Percentiles rank a stretch among this genome's conserved stretches.
Conservation (phyloP, 768 basidiomycete genomes). For the Hysterangium stoloniferum region DNA sequence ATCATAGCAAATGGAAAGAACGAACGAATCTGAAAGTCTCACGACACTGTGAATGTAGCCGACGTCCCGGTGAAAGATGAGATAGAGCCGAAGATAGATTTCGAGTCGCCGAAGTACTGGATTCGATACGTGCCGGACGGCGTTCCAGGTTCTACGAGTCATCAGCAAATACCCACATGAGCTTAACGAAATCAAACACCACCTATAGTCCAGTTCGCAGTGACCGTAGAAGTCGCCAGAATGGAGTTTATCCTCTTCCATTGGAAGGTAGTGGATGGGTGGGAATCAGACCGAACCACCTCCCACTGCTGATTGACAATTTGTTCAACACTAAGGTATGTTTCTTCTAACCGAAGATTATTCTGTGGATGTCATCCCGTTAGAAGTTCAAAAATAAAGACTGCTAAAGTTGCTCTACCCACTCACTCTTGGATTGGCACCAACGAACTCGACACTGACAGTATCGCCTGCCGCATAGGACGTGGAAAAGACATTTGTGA, state of each 20-base stretch:
- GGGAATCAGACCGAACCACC: conserved; percentile 62
- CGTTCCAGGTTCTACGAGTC: conserved; percentile 8
- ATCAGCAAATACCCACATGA: not conserved
- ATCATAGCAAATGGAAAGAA: conserved; percentile 23
- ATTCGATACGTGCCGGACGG: conserved; percentile 66
- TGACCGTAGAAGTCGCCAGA: conserved; percentile 3
- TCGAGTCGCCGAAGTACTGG: conserved; percentile 69
- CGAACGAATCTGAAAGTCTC: conserved; percentile 14
- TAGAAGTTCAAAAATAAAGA: not conserved
- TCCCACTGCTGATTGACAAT: conserved; percentile 41
- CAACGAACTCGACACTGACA: conserved; percentile 58
- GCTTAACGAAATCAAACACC: not conserved
- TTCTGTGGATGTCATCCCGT: conserved; percentile 37
- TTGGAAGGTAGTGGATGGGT: conserved; percentile 63
- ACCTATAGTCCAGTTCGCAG: conserved; percentile 10
- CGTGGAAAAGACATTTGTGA: conserved; percentile 43
- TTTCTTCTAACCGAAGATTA: conserved; percentile 65
- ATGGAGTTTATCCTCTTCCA: conserved; percentile 53
- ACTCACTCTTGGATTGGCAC: conserved; percentile 69
- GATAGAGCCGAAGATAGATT: conserved; percentile 56
- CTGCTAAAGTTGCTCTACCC: not conserved
- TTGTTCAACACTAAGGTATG: conserved; percentile 63
- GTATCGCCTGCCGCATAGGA: conserved; percentile 50
- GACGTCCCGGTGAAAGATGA: conserved; percentile 56
- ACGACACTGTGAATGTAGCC: conserved; percentile 51